A percentile compares a stretch with the other conserved stretches of the same genome.
Evolutionary conservation across 2,329 filamentous ascomycete species (phyloP).

Genomic region (Ophiostoma angusticollis): DNA sequence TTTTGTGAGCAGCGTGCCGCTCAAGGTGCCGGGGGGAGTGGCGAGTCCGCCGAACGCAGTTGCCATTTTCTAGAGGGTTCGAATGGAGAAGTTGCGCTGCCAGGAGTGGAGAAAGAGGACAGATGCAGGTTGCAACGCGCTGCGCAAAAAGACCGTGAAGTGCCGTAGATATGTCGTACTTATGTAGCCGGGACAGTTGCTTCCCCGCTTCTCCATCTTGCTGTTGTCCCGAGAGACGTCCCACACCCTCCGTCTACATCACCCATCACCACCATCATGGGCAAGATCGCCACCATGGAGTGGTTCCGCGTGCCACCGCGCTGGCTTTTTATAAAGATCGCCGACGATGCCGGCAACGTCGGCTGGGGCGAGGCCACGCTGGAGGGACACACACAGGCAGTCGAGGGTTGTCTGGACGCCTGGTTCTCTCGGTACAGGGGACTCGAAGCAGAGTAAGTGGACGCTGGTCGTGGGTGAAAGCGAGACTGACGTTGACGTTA

Average conservation of each 20-base stretch:
- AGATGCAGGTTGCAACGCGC: too few species aligned
- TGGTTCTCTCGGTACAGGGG: conserved; percentile 44
- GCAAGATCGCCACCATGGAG: conserved; percentile 43
- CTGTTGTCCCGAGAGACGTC: too few species aligned
- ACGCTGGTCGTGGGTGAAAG: background rate
- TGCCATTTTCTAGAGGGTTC: conserved; percentile 24
- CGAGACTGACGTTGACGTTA: conserved; percentile 20
- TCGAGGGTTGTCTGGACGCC: conserved; percentile 52
- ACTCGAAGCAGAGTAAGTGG: conserved; percentile 46
- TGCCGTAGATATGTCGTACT: too few species aligned
- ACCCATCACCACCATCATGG: conserved; percentile 13
- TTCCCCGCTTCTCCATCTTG: too few species aligned
- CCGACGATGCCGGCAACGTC: conserved; percentile 41
- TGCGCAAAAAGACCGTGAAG: too few species aligned
- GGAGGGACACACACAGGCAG: conserved; percentile 52
- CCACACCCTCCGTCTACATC: too few species aligned
- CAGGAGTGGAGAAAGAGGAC: background rate
- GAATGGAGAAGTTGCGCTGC: too few species aligned
- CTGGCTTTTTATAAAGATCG: conserved; percentile 58
- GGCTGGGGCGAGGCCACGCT: conserved; percentile 57
- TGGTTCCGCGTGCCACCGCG: conserved; percentile 54
- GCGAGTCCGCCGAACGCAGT: conserved; percentile 27
- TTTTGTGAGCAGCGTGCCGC: conserved; percentile 27
- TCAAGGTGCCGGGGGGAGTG: conserved; percentile 25
- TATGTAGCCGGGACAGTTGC: too few species aligned